A percentile compares a stretch with the other conserved stretches of the same genome.
phyloP scores from a whole-genome alignment of 1,139 yeast species.

The Chernovozyma sophiae-reginae region DNA sequence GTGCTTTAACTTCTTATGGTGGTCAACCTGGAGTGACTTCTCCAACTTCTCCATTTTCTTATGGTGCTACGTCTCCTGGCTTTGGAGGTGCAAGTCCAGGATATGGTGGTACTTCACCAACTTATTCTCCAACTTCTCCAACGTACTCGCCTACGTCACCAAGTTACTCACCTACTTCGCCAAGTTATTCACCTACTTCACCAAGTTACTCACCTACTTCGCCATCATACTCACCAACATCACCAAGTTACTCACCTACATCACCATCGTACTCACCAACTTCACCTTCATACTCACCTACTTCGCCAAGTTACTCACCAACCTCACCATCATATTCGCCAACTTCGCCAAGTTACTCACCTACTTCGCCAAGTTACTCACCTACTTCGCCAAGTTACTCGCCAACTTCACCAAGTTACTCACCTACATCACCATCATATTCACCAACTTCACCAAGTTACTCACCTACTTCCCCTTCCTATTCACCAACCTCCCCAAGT shows the following conservation, averaged over 20 bases:
- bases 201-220: slow-evolving; percentile 75
- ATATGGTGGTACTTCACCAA: slow-evolving; percentile 40
- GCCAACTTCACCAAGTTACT: slow-evolving; percentile 62
- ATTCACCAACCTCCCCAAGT: slow-evolving; percentile 58
- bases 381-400: slow-evolving; percentile 64
- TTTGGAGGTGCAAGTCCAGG: slow-evolving; percentile 47
- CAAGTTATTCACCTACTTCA: slow-evolving; percentile 68
- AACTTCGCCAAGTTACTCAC: slow-evolving; percentile 52
- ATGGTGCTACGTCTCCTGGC: slow-evolving; percentile 65
- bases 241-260: slow-evolving; percentile 70
- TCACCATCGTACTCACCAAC: slow-evolving; percentile 71
- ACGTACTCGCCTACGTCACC: slow-evolving; percentile 70
- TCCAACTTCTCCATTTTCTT: slow-evolving; percentile 56
- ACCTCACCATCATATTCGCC: slow-evolving; percentile 60
- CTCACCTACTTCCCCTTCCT: slow-evolving; percentile 53
- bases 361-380: slow-evolving; percentile 61
- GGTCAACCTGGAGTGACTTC: slow-evolving; percentile 60
- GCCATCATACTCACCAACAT: slow-evolving; percentile 69
- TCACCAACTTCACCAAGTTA: slow-evolving; percentile 46
- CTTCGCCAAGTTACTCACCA: slow-evolving; percentile 74
- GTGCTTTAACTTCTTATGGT: slow-evolving; percentile 88
- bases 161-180: slow-evolving; percentile 68
- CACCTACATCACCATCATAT: slow-evolving; percentile 60
- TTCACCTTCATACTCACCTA: slow-evolving; percentile 66
- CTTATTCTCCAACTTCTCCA: slow-evolving; percentile 54